Percentiles rank a stretch among this genome's conserved stretches.
Evolutionary conservation across 352 stramenopile species (phyloP).

Genomic region (Hyaloperonospora brassicae): DNA sequence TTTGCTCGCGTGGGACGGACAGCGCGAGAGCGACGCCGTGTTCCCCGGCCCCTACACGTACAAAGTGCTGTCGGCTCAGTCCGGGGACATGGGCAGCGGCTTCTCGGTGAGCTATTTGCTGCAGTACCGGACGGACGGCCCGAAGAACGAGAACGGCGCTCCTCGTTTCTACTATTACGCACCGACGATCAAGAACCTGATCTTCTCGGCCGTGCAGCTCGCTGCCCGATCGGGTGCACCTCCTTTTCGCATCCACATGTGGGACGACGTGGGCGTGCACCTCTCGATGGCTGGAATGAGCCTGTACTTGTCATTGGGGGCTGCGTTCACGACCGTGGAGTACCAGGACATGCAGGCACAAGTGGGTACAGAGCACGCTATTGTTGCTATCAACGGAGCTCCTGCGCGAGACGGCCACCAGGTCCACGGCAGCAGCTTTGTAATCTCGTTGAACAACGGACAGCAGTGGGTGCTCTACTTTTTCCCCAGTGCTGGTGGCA

Average conservation of each 20-base stretch:
- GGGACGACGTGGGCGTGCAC: constrained; percentile 70
- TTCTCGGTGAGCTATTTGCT: constrained; percentile 62
- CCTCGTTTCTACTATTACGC: constrained; percentile 81
- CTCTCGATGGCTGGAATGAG: constrained; percentile 36
- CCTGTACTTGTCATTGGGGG: constrained; percentile 62
- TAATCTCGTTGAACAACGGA: constrained; percentile 66
- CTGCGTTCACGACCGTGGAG: constrained; percentile 67
- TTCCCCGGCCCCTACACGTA: constrained; percentile 70
- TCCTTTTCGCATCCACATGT: constrained; percentile 44
- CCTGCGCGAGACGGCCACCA: constrained; percentile 28
- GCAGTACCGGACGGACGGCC: constrained; percentile 62
- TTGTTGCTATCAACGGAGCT: constrained; percentile 50
- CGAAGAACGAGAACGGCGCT: constrained; percentile 70
- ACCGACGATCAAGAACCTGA: constrained; percentile 61
- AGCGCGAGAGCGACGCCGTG: constrained; percentile 59
- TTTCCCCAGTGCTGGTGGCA: constrained; percentile 25
- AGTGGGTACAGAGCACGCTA: constrained; percentile 53
- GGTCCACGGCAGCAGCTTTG: constrained; percentile 36
- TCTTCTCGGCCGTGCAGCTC: constrained; percentile 58
- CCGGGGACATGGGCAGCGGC: constrained; percentile 32
- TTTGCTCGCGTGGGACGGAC: constrained; percentile 49
- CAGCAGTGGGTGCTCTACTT: constrained; percentile 70
- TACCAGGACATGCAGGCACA: constrained; percentile 61
- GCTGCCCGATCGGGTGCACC: constrained; percentile 6
- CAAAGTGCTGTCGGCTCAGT: constrained; percentile 32